Base-by-base conservation (phyloP, 345 rosid species). In the Pseudoturritis turrita region DNA sequence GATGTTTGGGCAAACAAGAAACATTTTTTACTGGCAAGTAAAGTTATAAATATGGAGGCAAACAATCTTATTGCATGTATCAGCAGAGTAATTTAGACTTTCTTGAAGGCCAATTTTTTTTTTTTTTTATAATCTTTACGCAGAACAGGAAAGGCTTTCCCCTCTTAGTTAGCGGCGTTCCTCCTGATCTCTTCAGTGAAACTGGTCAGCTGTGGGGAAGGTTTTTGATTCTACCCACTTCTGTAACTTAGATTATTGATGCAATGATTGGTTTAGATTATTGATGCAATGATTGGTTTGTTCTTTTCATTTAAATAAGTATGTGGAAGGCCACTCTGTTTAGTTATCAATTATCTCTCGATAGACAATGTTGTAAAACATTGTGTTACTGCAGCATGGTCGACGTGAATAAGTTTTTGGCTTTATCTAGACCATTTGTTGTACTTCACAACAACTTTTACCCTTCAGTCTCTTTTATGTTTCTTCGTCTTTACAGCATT, bases 1-100 rank as follows among this genome's bases (percentile, higher is more conserved):
- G 97, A 89, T 81, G 97, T 94, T 71, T 94, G 98, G 98, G 98
- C 97, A 70, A 91, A 94, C 71, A 91, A 82, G 78, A 89, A 88
- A 58, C 91, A 87, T 31, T 94, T 94, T 78, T 83, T 88, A 65
- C 81, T 94, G 90, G 98, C 84, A 76, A 70, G 85, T 57, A 67
- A n/a, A 54, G n/a, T 47, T 52, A 72, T 11, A 21, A 17, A 39
- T 61, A 65, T 26, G 28, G 37, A 62, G 49, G 31, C 37, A 45
- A 46, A 53, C 47, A 31, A 40, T 62, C 66, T 29, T 63, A 23
- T 57, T 22, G 21, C 33, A 40, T 25, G 22, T 51, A 44, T 63
- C 56, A 39, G 13, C 14, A 43, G 22, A 70, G 36, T 61, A 10
- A 59, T 62, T 49, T 26, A 53, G 57, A 26, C 3, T 54, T 80